Evolutionary conservation across 2,329 filamentous ascomycete genomes (phyloP).

Genomic region (Phialemonium atrogriseum): DNA sequence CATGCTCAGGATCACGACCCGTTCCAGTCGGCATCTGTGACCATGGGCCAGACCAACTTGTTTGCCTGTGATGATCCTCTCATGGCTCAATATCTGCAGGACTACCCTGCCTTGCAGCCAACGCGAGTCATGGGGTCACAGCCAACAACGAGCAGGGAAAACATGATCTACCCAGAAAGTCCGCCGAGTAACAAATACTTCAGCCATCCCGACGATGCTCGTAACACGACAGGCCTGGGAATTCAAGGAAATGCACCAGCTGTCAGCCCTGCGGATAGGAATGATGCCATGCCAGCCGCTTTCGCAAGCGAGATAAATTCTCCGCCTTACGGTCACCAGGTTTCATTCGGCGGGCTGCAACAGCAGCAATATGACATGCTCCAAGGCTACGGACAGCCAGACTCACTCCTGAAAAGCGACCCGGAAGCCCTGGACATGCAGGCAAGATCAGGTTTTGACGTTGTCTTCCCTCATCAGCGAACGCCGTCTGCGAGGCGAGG

Average conservation of each 20-base stretch:
- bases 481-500: slow-evolving; percentile 35
- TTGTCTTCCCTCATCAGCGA: slow-evolving; percentile 24
- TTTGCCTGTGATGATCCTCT: slow-evolving; percentile 21
- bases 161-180: slow-evolving; percentile 29
- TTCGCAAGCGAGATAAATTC: slow-evolving; percentile 5
- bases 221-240: slow-evolving; percentile 2
- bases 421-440: slow-evolving; percentile 8
- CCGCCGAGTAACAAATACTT: slow-evolving; percentile 16
- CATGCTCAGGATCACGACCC: slow-evolving; percentile 10
- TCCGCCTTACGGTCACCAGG: slow-evolving; percentile 7
- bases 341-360: slow-evolving; percentile 3
- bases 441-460: slow-evolving; percentile 17
- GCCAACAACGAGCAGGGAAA: slow-evolving; percentile 23
- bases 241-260: slow-evolving; percentile 5
- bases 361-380: slow-evolving; percentile 8
- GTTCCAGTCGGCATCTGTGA: slow-evolving; percentile 15
- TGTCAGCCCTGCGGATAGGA: slow-evolving; percentile 4
- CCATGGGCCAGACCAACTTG: slow-evolving; percentile 16
- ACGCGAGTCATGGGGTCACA: slow-evolving; percentile 14
- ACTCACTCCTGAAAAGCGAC: slow-evolving; percentile 6
- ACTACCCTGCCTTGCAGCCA: slow-evolving; percentile 28
- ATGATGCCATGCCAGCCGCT: slow-evolving; percentile 4
- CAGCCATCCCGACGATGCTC: not conserved
- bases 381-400: slow-evolving; percentile 7
- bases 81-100: slow-evolving; percentile 21